Evolutionary conservation across 2,329 filamentous ascomycete species (phyloP).

Genomic region (Apiospora aurea): DNA sequence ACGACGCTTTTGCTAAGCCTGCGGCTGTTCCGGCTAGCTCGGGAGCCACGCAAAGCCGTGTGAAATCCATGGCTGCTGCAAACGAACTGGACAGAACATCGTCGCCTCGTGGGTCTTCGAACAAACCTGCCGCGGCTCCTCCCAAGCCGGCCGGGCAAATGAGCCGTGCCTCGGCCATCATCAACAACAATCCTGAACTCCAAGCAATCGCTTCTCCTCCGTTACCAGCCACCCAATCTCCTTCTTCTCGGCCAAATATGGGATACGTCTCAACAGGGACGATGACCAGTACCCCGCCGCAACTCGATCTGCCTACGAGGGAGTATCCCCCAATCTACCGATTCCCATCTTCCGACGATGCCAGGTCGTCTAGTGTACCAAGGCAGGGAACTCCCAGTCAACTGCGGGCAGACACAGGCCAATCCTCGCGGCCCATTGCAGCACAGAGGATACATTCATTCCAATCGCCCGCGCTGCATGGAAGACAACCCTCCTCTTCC

Average conservation of each 20-base stretch:
- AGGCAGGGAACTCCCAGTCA: constrained; percentile 41
- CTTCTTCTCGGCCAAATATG: constrained; percentile 46
- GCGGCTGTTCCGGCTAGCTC: constrained; percentile 31
- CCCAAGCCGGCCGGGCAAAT: constrained; percentile 51
- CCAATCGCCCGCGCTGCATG: constrained; percentile 44
- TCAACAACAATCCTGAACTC: constrained; percentile 67
- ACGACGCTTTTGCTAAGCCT: constrained; percentile 77
- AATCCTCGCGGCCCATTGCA: constrained; percentile 36
- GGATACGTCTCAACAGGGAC: constrained; percentile 69
- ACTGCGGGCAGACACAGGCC: constrained; percentile 35
- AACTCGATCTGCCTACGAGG: constrained; percentile 53
- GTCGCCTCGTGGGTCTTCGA: constrained; percentile 38
- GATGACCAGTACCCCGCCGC: constrained; percentile 71
- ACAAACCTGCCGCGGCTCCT: constrained; percentile 49
- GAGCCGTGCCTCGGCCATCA: constrained; percentile 69
- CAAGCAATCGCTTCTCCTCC: constrained; percentile 59
- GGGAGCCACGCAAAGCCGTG: constrained; percentile 35
- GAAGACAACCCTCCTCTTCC: constrained; percentile 56
- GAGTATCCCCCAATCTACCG: constrained; percentile 49
- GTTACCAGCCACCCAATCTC: constrained; percentile 40
- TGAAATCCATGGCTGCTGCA: constrained; percentile 36
- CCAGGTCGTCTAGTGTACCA: constrained; percentile 49
- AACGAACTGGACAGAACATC: constrained; percentile 40
- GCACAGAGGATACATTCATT: constrained; percentile 43
- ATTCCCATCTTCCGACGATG: constrained; percentile 49